Conservation (phyloP, 1,284 basidiomycete genomes). For the Ustilago curta region DNA sequence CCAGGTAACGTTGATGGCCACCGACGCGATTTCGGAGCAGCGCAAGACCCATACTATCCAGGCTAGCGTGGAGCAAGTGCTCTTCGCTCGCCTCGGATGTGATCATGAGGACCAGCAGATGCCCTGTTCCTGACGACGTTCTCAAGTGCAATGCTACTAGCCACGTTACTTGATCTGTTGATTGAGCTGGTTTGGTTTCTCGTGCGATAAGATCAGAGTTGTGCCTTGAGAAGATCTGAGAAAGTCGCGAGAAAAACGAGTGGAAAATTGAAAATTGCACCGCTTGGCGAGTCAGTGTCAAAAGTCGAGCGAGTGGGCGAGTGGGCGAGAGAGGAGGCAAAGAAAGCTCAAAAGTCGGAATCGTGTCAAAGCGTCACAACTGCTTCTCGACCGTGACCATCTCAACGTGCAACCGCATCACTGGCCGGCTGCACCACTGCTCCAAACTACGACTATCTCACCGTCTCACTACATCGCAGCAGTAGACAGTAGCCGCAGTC, state of each 20-base stretch:
- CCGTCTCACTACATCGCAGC: neutral
- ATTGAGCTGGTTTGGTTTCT: neutral
- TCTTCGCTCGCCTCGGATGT: conserved; percentile 7
- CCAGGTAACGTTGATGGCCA: conserved; percentile 23
- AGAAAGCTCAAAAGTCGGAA: neutral
- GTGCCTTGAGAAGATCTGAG: conserved; percentile 21
- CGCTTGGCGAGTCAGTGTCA: conserved; percentile 2
- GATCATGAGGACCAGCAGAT: no score
- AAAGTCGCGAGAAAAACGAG: conserved; percentile 15
- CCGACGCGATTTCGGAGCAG: conserved; percentile 3
- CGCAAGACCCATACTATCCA: conserved; percentile 31
- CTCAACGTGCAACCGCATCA: neutral
- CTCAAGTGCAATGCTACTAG: neutral
- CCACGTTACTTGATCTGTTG: neutral
- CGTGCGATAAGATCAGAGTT: conserved; percentile 12
- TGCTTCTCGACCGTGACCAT: conserved; percentile 6
- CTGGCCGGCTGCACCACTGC: neutral
- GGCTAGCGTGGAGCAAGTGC: conserved; percentile 10
- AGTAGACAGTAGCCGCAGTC: neutral
- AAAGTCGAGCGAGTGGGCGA: neutral
- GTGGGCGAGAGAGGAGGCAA: neutral
- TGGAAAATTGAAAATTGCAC: conserved; percentile 1
- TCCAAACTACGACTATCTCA: neutral
- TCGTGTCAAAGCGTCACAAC: conserved; percentile 1
- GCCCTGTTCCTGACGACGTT: neutral